Evolutionary conservation across 2,329 filamentous ascomycete species (phyloP).

Genomic region (Mycosphaerella arachidis): DNA sequence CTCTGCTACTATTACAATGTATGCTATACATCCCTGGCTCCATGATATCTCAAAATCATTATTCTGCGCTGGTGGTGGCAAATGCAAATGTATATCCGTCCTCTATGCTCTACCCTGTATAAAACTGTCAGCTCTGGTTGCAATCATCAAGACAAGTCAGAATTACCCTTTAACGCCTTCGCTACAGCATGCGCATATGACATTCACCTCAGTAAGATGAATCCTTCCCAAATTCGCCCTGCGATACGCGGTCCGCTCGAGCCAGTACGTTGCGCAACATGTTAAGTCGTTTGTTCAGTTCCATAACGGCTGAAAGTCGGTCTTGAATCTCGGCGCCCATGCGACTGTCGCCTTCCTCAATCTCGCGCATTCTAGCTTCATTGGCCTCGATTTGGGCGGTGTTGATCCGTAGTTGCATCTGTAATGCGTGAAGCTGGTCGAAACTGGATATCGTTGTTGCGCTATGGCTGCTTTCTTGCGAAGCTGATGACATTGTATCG

Average conservation of each 20-base stretch:
- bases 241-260: constrained; percentile 12
- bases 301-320: constrained; percentile 13
- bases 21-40: background rate
- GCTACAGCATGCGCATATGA: background rate
- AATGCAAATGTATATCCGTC: background rate
- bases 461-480: constrained; percentile 15
- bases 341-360: constrained; percentile 8
- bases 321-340: constrained; percentile 11
- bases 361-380: constrained; percentile 16
- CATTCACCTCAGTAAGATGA: background rate
- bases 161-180: background rate
- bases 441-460: constrained; percentile 10
- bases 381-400: constrained; percentile 19
- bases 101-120: background rate
- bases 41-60: background rate
- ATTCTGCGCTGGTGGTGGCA: background rate
- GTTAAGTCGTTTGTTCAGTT: constrained; percentile 16
- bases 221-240: constrained; percentile 11
- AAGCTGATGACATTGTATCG: constrained; percentile 10
- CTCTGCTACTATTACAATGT: background rate
- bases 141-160: background rate
- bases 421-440: constrained; percentile 16
- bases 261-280: constrained; percentile 11
- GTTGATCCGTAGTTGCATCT: constrained; percentile 17
- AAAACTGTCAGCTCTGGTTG: background rate